A percentile compares a stretch with the other conserved stretches of the same genome.
These are phyloP conservation scores for Neurospora crassa DNA, from an alignment of 2,329 filamentous ascomycete genomes.

Conservation along the genomic window DNA sequence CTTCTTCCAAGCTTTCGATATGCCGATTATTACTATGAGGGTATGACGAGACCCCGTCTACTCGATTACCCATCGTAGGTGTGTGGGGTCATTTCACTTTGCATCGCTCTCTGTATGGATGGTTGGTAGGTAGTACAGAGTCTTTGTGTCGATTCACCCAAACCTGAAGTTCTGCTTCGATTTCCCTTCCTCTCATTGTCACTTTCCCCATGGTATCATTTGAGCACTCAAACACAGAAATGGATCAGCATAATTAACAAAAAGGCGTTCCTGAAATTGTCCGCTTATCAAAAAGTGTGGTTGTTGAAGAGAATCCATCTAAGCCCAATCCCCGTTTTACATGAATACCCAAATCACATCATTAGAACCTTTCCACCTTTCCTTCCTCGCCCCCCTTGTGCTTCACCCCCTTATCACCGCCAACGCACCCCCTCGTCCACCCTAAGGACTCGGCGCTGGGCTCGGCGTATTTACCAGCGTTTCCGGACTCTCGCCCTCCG, in stretches of 20 bases:
- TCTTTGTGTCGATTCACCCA: not conserved
- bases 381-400: not conserved
- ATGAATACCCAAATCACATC: not conserved
- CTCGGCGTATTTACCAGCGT: conserved; percentile 17
- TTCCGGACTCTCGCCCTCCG: conserved; percentile 17
- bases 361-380: not conserved
- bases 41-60: too few species aligned
- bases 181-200: not conserved
- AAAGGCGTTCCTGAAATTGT: not conserved
- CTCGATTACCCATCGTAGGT: not conserved
- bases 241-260: not conserved
- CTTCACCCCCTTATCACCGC: not conserved
- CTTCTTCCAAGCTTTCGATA: too few species aligned
- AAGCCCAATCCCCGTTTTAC: not conserved
- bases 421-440: not conserved
- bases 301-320: not conserved
- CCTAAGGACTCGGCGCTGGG: not conserved
- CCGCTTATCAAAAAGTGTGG: not conserved
- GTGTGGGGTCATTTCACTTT: not conserved
- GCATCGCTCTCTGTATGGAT: not conserved
- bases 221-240: not conserved
- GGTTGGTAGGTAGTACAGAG: not conserved
- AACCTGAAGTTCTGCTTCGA: not conserved
- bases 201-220: not conserved
- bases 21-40: not conserved